phyloP scores from a whole-genome alignment of 2,329 filamentous ascomycete species.

The Microsporum ferrugineum region DNA sequence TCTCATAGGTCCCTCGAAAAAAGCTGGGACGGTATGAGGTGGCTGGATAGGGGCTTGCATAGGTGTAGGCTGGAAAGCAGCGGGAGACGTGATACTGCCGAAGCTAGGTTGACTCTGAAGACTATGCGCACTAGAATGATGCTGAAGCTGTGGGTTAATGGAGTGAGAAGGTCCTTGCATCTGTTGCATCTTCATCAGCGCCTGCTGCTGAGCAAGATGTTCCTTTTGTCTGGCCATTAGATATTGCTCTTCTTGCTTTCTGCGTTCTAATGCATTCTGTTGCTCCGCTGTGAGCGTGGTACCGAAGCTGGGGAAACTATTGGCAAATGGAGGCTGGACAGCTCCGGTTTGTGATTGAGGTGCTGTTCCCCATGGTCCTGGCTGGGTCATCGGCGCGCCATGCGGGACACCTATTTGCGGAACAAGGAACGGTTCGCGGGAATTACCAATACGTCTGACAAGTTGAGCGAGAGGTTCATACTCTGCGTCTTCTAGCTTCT shows the following conservation, averaged over 20 bases:
- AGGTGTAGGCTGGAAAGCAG: conserved; percentile 52
- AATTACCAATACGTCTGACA: conserved; percentile 92
- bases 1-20: conserved; percentile 52
- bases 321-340: conserved; percentile 78
- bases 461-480: conserved; percentile 93
- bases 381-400: conserved; percentile 52
- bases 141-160: conserved; percentile 60
- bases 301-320: conserved; percentile 89
- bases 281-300: conserved; percentile 94
- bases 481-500: conserved; percentile 83
- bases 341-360: conserved; percentile 45
- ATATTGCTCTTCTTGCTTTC: conserved; percentile 97
- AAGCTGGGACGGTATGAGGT: conserved; percentile 47
- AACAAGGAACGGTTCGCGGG: conserved; percentile 90
- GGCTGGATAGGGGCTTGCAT: conserved; percentile 50
- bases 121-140: conserved; percentile 90
- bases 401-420: conserved; percentile 94
- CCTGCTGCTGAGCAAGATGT: conserved; percentile 76
- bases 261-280: conserved; percentile 88
- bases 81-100: conserved; percentile 83
- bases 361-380: conserved; percentile 40
- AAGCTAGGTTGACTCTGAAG: conserved; percentile 95
- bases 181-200: conserved; percentile 61
- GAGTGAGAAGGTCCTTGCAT: conserved; percentile 44
- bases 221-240: conserved; percentile 94